Conservation (phyloP, 2,329 filamentous ascomycete species). For the Fusarium sp. region DNA sequence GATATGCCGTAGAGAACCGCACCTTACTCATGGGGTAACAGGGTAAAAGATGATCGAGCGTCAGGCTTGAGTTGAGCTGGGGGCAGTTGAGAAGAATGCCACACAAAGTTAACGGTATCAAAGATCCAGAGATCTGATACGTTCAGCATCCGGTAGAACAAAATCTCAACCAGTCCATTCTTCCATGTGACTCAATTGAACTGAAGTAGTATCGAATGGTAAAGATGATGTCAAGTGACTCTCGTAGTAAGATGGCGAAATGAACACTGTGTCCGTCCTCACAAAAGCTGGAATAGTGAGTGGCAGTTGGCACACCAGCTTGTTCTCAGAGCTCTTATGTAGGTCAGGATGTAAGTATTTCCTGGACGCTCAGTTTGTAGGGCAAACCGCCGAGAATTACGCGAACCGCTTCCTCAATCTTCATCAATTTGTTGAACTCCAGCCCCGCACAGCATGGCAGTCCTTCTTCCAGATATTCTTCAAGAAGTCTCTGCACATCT, state of each 20-base stretch:
- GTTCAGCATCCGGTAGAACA: conserved; percentile 48
- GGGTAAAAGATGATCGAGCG: conserved; percentile 87
- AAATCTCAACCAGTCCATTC: no score
- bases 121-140: conserved; percentile 94
- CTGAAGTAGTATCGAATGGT: not conserved
- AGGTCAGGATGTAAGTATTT: no score
- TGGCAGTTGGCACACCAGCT: no score
- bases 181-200: not conserved
- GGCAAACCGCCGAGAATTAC: not conserved
- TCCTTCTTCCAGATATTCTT: not conserved
- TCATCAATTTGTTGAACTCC: not conserved
- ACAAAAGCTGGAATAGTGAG: not conserved
- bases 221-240: not conserved
- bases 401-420: not conserved
- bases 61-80: conserved; percentile 89
- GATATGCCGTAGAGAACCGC: conserved; percentile 79
- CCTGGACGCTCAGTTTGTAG: no score
- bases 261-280: not conserved
- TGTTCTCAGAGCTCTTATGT: no score
- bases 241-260: not conserved
- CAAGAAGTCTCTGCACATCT: not conserved
- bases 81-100: conserved; percentile 80
- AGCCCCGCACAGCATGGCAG: not conserved
- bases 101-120: conserved; percentile 85
- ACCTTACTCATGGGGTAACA: conserved; percentile 88